Evolutionary conservation across 78 protist species (phyloP).

Genomic region (slime mould (Dictyostelium discoideum)): DNA sequence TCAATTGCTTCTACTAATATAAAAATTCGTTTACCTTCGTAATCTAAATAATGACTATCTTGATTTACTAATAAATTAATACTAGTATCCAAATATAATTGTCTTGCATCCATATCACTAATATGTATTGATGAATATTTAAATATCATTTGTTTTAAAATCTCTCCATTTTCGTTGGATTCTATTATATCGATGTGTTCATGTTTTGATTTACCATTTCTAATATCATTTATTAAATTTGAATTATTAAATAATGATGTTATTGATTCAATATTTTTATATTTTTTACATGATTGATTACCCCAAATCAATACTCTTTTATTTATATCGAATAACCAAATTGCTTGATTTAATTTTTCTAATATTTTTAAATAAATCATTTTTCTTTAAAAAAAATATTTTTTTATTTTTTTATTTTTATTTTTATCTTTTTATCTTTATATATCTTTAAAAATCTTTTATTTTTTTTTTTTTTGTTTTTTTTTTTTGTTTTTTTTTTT

Average conservation of each 20-base stretch:
- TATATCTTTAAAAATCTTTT: no score
- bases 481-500: not conserved
- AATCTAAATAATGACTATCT: not conserved
- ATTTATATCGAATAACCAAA: slow-evolving; percentile 53
- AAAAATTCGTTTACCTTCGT: not conserved
- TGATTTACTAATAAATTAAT: not conserved
- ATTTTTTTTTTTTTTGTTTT: not conserved
- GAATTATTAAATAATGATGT: not conserved
- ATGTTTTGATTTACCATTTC: not conserved
- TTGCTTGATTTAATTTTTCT: not conserved
- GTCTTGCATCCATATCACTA: not conserved
- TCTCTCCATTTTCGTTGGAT: not conserved
- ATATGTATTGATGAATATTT: not conserved
- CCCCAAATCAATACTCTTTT: slow-evolving; percentile 54
- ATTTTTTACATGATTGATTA: slow-evolving; percentile 8
- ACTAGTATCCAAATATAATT: not conserved
- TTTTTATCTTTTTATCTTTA: not conserved
- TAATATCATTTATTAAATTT: not conserved
- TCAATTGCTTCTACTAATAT: not conserved
- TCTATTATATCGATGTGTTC: slow-evolving; percentile 48
- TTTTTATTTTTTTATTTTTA: not conserved
- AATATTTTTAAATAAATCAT: slow-evolving; percentile 53
- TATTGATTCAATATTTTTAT: slow-evolving; percentile 24
- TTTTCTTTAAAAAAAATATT: not conserved
- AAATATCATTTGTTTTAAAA: not conserved